Base-by-base conservation (phyloP, 2,329 filamentous ascomycete genomes). In the Beauveria sp. region DNA sequence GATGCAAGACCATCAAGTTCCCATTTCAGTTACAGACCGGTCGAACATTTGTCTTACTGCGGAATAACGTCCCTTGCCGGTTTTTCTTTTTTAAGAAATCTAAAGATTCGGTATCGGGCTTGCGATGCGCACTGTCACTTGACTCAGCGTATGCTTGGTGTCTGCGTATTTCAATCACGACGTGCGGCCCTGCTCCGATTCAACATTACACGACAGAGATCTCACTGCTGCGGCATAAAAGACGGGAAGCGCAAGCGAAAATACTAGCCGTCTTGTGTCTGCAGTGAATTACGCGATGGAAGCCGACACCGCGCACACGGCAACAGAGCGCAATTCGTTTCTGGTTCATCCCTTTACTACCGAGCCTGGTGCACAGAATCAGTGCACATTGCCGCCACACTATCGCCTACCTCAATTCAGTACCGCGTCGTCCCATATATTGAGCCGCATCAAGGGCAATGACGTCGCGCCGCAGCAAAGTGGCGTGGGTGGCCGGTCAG, bases 381-480 rank as follows among this genome's bases (percentile, higher is more conserved):
- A 48, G 24, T 48, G 38, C 22, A 45, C 59, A 8, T 42, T 31
- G 22, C 49, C 57, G 8, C 50, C 42, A 20, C 24, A 54, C 5
- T 26, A 22, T 22, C 59, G 42, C 43, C 57, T 42, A 14, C 57
- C 61, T 14, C 65, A 65, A 48, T 66, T 66, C 60, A 65, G 55
- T 24, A 31, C 50, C 43, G 34, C 60, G 4, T 63, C 65, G 2
- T 57, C 65, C 18, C 34, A 53, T 14, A 66, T 66, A 55, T 50
- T 66, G 42, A 59, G 62, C 45, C 62, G 65, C 43, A 60, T 66
- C 24, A 65, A 61, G 16, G 6, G 24, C 46, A 43, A 18, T 24
- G 14, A 7, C 14, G 40, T 14, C 20, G 14, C 10, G 20, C 50
- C 20, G 2, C 34, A n/a, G 5, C 10, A 34, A 7, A 22, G 1